phyloP scores from a whole-genome alignment of 2,329 filamentous ascomycete genomes.

The Colletotrichum musae region DNA sequence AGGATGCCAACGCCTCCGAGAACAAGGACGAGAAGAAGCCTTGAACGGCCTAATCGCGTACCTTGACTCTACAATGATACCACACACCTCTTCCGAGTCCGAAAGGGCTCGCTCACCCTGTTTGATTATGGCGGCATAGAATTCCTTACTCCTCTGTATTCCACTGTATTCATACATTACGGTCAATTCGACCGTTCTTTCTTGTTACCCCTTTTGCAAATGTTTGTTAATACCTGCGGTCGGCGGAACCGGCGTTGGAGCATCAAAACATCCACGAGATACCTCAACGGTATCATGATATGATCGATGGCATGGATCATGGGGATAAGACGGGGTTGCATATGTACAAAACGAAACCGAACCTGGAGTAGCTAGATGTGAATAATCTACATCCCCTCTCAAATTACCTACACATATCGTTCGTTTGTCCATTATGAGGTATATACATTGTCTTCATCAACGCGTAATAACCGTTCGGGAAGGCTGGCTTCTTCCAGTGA shows the following conservation, averaged over 20 bases:
- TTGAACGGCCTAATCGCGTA: slow-evolving; percentile 58
- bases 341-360: slow-evolving; percentile 60
- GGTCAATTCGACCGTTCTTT: slow-evolving; percentile 47
- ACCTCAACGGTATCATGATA: slow-evolving; percentile 62
- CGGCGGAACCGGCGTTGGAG: slow-evolving; percentile 66
- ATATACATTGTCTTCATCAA: too few relatives aligned
- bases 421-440: too few relatives aligned
- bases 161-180: slow-evolving; percentile 66
- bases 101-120: slow-evolving; percentile 41
- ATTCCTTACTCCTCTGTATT: slow-evolving; percentile 58
- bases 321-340: slow-evolving; percentile 58
- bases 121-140: slow-evolving; percentile 53
- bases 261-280: slow-evolving; percentile 63
- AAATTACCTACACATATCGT: slow-evolving; percentile 44
- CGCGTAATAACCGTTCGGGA: too few relatives aligned
- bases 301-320: slow-evolving; percentile 58
- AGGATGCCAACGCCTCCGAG: slow-evolving; percentile 69
- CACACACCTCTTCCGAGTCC: slow-evolving; percentile 1
- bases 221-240: slow-evolving; percentile 62
- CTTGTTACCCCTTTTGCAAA: slow-evolving; percentile 56
- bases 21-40: slow-evolving; percentile 84
- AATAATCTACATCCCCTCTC: slow-evolving; percentile 73
- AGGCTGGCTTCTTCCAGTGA: too few relatives aligned
- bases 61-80: slow-evolving; percentile 40
- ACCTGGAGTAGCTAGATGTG: slow-evolving; percentile 59